Conservation (phyloP, 139 green algal genomes). For the Zygnema circumcarinatum region DNA sequence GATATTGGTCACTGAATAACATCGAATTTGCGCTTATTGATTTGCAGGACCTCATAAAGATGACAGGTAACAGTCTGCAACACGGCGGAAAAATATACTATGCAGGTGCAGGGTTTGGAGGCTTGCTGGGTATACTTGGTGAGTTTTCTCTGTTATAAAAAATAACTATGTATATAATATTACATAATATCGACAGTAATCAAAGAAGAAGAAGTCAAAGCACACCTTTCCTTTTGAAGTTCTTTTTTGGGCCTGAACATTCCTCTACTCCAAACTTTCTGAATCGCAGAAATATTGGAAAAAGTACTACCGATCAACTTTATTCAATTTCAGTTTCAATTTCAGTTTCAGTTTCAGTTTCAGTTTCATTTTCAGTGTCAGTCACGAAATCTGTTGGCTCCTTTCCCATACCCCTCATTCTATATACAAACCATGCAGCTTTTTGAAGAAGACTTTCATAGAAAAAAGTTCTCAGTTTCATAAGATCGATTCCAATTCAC, state of each 20-base stretch:
- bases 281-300: background rate
- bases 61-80: background rate
- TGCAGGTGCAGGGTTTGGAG: background rate
- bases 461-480: too few relatives aligned
- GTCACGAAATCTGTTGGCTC: too few relatives aligned
- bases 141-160: slow-evolving; percentile 8
- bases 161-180: background rate
- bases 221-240: background rate
- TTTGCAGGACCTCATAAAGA: slow-evolving; percentile 26
- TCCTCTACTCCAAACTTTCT: background rate
- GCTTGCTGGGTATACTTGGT: slow-evolving; percentile 19
- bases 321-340: too few relatives aligned
- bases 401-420: too few relatives aligned
- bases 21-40: too few relatives aligned
- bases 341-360: too few relatives aligned
- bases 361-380: too few relatives aligned
- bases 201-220: background rate
- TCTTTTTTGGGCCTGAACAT: background rate
- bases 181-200: background rate
- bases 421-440: too few relatives aligned
- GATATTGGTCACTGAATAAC: too few relatives aligned
- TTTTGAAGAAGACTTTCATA: too few relatives aligned
- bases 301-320: too few relatives aligned
- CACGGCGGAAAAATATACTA: slow-evolving; percentile 26
- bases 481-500: too few relatives aligned